Evolutionary conservation across 2,329 filamentous ascomycete genomes (phyloP).

Genomic region (Clarireedia paspali): DNA sequence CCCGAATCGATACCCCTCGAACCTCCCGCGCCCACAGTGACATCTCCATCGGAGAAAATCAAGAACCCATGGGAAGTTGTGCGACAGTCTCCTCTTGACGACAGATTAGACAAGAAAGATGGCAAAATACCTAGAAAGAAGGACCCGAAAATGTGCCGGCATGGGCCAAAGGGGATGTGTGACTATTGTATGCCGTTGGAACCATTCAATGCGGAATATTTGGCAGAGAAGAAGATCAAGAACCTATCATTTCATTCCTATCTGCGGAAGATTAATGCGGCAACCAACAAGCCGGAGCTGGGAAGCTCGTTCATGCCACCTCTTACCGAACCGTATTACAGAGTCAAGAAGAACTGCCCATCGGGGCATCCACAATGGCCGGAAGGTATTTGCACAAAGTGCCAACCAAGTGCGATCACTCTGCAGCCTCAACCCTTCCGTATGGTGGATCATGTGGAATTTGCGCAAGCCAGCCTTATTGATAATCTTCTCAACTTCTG

Average conservation of each 20-base stretch:
- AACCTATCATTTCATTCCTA: slow-evolving; percentile 95
- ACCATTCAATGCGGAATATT: slow-evolving; percentile 81
- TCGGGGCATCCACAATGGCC: slow-evolving; percentile 91
- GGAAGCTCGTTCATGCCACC: slow-evolving; percentile 95
- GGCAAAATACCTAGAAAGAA: slow-evolving; percentile 76
- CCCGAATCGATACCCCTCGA: slow-evolving; percentile 61
- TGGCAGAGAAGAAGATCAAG: slow-evolving; percentile 96
- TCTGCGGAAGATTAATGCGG: slow-evolving; percentile 87
- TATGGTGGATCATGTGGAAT: slow-evolving; percentile 98
- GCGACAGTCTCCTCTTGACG: slow-evolving; percentile 79
- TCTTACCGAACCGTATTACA: slow-evolving; percentile 84
- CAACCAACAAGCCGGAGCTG: slow-evolving; percentile 91
- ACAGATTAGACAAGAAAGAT: slow-evolving; percentile 76
- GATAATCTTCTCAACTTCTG: slow-evolving; percentile 89
- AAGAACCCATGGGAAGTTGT: slow-evolving; percentile 93
- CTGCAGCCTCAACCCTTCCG: slow-evolving; percentile 89
- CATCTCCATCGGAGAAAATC: slow-evolving; percentile 51
- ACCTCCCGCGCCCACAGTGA: slow-evolving; percentile 41
- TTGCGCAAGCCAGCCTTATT: slow-evolving; percentile 75
- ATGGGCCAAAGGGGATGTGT: slow-evolving; percentile 97
- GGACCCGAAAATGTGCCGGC: slow-evolving; percentile 84
- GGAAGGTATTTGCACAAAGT: slow-evolving; percentile 95
- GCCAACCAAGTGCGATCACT: slow-evolving; percentile 93
- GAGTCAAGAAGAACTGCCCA: slow-evolving; percentile 82
- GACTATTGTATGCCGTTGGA: slow-evolving; percentile 98